Conservation (phyloP, 768 basidiomycete genomes). For the Lactifluus volemus region DNA sequence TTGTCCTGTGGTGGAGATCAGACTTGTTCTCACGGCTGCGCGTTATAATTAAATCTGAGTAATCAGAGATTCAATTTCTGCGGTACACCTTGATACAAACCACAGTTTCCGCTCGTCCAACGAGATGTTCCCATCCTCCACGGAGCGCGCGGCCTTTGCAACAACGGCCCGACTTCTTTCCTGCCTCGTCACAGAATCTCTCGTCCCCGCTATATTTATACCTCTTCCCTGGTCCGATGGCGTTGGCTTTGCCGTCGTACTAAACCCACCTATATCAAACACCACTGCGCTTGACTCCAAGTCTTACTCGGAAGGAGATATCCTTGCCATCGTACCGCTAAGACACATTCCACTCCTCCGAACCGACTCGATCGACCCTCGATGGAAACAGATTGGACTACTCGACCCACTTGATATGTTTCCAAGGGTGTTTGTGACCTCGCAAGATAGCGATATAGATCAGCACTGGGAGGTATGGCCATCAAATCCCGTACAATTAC, state of each 20-base stretch:
- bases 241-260: slow-evolving; percentile 35
- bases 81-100: no score
- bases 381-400: slow-evolving; percentile 36
- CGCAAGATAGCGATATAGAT: slow-evolving; percentile 21
- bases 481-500: background rate
- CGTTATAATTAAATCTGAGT: no score
- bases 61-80: background rate
- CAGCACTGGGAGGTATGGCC: slow-evolving; percentile 1
- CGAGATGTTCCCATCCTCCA: background rate
- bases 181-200: slow-evolving; percentile 49
- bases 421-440: slow-evolving; percentile 33
- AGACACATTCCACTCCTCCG: slow-evolving; percentile 40
- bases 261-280: slow-evolving; percentile 26
- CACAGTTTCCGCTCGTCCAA: background rate
- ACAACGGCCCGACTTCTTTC: slow-evolving; percentile 44
- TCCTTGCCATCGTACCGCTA: slow-evolving; percentile 42
- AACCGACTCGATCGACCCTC: slow-evolving; percentile 26
- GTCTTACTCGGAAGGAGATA: slow-evolving; percentile 28
- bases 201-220: slow-evolving; percentile 40
- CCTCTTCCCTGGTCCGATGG: slow-evolving; percentile 29
- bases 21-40: no score
- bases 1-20: no score
- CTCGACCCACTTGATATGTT: slow-evolving; percentile 50
- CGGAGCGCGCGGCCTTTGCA: slow-evolving; percentile 35
- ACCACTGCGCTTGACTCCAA: background rate